A percentile compares a stretch with the other conserved stretches of the same genome.
These are phyloP conservation scores for Eleusine indica DNA, from an alignment of 176 grass and related monocot species.

Conservation along the genomic window DNA sequence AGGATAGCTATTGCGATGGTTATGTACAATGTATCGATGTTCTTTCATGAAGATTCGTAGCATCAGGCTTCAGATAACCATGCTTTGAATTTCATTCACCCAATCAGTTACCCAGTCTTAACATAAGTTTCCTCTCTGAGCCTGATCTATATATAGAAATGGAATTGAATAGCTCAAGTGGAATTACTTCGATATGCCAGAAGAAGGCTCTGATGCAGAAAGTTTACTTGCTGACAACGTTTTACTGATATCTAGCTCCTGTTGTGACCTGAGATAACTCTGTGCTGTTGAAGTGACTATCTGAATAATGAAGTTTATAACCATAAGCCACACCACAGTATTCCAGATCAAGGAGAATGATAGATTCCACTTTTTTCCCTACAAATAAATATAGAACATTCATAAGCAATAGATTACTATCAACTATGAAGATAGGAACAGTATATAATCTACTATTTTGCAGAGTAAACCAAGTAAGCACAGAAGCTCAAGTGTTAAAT, in stretches of 20 bases:
- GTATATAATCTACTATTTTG: conserved; percentile 3
- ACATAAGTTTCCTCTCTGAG: conserved; percentile 1
- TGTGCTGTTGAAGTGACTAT: conserved; percentile 87
- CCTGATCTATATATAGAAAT: not conserved
- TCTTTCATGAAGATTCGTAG: conserved; percentile 27
- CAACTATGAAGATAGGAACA: not conserved
- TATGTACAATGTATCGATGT: conserved; percentile 40
- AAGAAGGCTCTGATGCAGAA: conserved; percentile 41
- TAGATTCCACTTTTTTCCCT: conserved; percentile 80
- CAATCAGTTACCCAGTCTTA: conserved; percentile 14
- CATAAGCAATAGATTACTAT: conserved; percentile 4
- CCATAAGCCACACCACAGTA: conserved; percentile 77
- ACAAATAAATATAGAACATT: conserved; percentile 31
- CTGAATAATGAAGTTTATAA: conserved; percentile 84
- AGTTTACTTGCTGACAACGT: conserved; percentile 24
- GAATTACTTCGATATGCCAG: conserved; percentile 34
- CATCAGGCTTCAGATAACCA: not conserved
- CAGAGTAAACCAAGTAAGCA: not conserved
- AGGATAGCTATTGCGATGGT: conserved; percentile 24
- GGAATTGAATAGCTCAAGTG: conserved; percentile 11
- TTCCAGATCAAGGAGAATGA: conserved; percentile 83
- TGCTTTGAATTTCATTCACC: not conserved
- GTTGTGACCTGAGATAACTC: conserved; percentile 73
- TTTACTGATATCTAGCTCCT: conserved; percentile 69
- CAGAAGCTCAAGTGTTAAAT: conserved; percentile 4